A percentile compares a stretch with the other conserved stretches of the same genome.
These are phyloP conservation scores for Ustilago shanxiensis DNA, from an alignment of 1,284 basidiomycete species.

Conservation along the genomic window DNA sequence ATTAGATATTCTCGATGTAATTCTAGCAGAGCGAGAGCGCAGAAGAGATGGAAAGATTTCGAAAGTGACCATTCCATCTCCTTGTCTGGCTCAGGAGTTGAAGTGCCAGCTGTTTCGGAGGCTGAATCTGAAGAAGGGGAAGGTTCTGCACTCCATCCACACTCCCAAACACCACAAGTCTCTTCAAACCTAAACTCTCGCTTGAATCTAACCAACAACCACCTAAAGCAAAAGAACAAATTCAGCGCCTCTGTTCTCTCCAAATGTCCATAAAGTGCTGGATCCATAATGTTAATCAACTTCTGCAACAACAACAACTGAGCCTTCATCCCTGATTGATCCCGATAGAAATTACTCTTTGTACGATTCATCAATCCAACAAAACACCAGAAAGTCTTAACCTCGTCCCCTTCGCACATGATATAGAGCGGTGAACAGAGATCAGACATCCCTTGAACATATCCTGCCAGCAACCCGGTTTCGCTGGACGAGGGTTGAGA, in stretches of 20 bases:
- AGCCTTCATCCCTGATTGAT: constrained; percentile 97
- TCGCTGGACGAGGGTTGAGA: constrained; percentile 6
- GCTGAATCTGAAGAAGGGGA: neutral
- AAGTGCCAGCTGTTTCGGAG: neutral
- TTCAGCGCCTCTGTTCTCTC: constrained; percentile 92
- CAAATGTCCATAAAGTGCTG: constrained; percentile 75
- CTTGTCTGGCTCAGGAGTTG: neutral
- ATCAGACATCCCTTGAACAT: constrained; percentile 98
- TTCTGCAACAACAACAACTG: constrained; percentile 90
- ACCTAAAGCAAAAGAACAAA: constrained; percentile 98
- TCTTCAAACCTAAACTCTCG: constrained; percentile 93
- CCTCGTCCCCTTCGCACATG: constrained; percentile 88
- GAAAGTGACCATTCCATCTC: constrained; percentile 15
- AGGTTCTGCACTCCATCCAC: constrained; percentile 53
- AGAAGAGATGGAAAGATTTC: constrained; percentile 87
- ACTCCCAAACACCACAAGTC: constrained; percentile 90
- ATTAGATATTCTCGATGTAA: constrained; percentile 93
- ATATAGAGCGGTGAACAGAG: constrained; percentile 93
- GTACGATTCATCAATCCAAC: constrained; percentile 94
- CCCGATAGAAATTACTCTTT: constrained; percentile 94
- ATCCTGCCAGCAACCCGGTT: constrained; percentile 67
- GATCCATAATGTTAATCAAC: constrained; percentile 91
- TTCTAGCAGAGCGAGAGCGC: constrained; percentile 92
- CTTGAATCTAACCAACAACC: constrained; percentile 70
- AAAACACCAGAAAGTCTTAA: constrained; percentile 94